These are phyloP conservation scores for Lagenidium sp. DNA, from an alignment of 352 stramenopile genomes.

Conservation along the genomic window DNA sequence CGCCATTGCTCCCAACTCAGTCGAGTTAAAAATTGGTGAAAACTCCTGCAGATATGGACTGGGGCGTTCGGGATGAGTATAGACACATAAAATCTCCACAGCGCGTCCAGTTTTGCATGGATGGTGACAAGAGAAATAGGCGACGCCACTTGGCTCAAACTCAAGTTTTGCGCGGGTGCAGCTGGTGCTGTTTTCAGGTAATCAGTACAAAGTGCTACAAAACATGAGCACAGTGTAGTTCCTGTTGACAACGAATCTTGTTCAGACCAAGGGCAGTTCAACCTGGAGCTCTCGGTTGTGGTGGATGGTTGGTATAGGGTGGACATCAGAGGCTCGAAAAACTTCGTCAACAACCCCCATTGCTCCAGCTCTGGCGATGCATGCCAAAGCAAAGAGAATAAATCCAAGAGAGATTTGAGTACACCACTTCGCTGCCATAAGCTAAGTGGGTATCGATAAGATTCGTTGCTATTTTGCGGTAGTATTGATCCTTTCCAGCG, in stretches of 20 bases:
- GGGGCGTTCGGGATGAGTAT: constrained; percentile 67
- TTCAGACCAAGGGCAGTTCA: constrained; percentile 60
- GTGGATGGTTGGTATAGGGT: constrained; percentile 73
- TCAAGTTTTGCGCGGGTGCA: no score
- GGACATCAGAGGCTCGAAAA: constrained; percentile 74
- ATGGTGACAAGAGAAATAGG: constrained; percentile 2
- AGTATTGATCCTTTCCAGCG: constrained; percentile 15
- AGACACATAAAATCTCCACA: constrained; percentile 74
- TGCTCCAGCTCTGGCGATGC: constrained; percentile 45
- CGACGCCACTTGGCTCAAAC: constrained; percentile 5
- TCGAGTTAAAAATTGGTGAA: constrained; percentile 74
- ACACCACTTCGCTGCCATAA: constrained; percentile 60
- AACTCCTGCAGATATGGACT: constrained; percentile 69
- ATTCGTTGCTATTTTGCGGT: no score
- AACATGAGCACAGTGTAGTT: constrained; percentile 69
- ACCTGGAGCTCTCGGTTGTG: constrained; percentile 55
- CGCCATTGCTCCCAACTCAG: constrained; percentile 81
- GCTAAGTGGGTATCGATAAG: constrained; percentile 3
- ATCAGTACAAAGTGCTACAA: constrained; percentile 66
- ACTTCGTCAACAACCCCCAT: constrained; percentile 54
- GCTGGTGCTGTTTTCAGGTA: constrained; percentile 45
- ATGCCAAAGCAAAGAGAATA: constrained; percentile 66
- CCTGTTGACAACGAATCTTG: constrained; percentile 65
- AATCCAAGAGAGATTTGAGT: constrained; percentile 68
- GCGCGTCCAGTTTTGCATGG: constrained; percentile 56